Percentiles rank a stretch among this genome's conserved stretches.
Conservation (phyloP, 257 asterid species). For the Solanum etuberosum region DNA sequence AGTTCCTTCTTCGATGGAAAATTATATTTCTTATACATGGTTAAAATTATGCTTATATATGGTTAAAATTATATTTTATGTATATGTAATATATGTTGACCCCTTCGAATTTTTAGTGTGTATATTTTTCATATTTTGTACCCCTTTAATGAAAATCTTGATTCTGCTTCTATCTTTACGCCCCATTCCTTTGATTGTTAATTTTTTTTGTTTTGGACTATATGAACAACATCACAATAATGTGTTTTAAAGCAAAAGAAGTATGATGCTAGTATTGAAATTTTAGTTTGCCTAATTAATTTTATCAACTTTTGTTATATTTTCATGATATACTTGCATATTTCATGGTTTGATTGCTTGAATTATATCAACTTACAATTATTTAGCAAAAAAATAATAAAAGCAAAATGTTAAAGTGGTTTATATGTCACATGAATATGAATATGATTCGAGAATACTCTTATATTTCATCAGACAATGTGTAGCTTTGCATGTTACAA, state of each 20-base stretch:
- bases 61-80: neutral
- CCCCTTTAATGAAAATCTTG: too few relatives aligned
- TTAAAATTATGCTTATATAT: too few relatives aligned
- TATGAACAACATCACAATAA: accelerated
- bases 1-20: too few relatives aligned
- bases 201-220: accelerated
- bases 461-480: neutral
- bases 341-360: neutral
- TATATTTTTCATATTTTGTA: too few relatives aligned
- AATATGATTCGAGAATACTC: too few relatives aligned
- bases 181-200: neutral
- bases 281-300: neutral
- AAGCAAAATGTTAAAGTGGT: neutral
- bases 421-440: neutral
- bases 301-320: neutral
- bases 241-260: neutral
- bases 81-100: too few relatives aligned
- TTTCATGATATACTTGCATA: neutral
- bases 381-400: neutral
- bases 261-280: neutral
- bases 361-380: accelerated
- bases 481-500: neutral
- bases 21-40: too few relatives aligned
- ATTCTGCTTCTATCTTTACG: neutral
- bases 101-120: neutral